Base-by-base conservation (phyloP, 176 grass and related monocot genomes). In the Melocanna baccifera region DNA sequence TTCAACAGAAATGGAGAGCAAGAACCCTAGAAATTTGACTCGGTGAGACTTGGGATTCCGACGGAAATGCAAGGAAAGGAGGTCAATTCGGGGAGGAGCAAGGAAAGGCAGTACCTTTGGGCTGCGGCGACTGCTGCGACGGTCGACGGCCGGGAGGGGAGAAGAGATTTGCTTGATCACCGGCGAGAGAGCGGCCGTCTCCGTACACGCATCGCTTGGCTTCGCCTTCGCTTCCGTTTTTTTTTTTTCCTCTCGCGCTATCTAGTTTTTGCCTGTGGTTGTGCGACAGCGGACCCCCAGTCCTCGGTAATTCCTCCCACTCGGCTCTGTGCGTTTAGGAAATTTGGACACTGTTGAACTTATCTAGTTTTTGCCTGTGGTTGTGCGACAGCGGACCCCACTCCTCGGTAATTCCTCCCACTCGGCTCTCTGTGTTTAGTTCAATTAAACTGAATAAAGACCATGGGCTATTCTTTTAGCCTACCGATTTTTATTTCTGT, bases 21-120 rank as follows among this genome's bases (percentile, higher is more conserved):
- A 62, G 80, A 83, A 83, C 80, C 80, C 68, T 72, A 83, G 40
- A 61, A 29, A 36, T 73, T 83, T 83, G 26, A 62, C 26, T 56
- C 30, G 56, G 55, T 62, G 68, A 62, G 80, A 73, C 25, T 11
- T 47, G 12, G 68, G 80, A 46, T 47, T 73, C 71, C 68, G 20
- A 23, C 7, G 1, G 68, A 73, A 73, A 36, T 83, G 68, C 40
- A 36, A 71, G 26, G 57, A 71, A 53, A 72, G 25, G 26, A 45
- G 55, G 18, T 22, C 39, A 13, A 48, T 62, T 73, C 15, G 41
- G 40, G 41, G 53, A 62, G 68, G 9, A 32, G 29, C 25, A 30
- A 50, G 11, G 39, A 36, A 46, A 46, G 39, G 18, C 36, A 0
- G 9, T n/a, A 67, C 28, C 41, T 63, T 30, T 43, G 37, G 75